Evolutionary conservation across 768 basidiomycete genomes (phyloP), one percentile per base, ranked within the genome.

Genomic region (Rhizopogon rudus): DNA sequence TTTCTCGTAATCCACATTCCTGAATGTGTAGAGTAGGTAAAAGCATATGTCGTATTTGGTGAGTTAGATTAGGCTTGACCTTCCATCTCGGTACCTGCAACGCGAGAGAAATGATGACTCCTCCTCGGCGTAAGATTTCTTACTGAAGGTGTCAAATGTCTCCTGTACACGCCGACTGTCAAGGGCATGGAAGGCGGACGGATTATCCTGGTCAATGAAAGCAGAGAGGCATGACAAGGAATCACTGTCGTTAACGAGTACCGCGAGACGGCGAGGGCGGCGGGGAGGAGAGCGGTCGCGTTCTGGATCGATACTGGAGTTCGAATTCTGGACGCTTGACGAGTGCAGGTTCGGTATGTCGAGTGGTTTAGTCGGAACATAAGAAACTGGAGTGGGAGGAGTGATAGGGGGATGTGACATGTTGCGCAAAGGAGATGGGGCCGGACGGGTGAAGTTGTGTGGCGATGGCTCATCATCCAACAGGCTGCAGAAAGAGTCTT

Each of bases 241-340:
- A 2, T 71, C 53, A 44, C 69, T 67, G 52, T 81, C 78, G 39
- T 79, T 71, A 3, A 75, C 60, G 35, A 71, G 66, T 17, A 77
- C 63, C 13, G 73, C 71, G 16, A 68, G 70, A 22, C 74, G 73
- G 25, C 74, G 75, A 25, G 67, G 59, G 52, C 65, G 71, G n/a
- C 67, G 68, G 28, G 50, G 33, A 35, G 35, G 13, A 16, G 20
- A 48, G 14, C 46, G 33, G 5, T 3, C 46, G 14, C 46, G 33
- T 9, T 3, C 46, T 48, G 46, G 14, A 48, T 48, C 31, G 14
- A 35, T 48, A 8, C 4, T 35, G 20, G 35, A 48, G 31, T 10
- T 25, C 4, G 25, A 25, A 25, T 25, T 33, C 31, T 33, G 31
- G 31, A 33, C 31, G 13, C 33, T 22, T 20, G 46, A 48, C 13